phyloP scores from a whole-genome alignment of 257 asterid genomes.

The Hygrophila difformis region DNA sequence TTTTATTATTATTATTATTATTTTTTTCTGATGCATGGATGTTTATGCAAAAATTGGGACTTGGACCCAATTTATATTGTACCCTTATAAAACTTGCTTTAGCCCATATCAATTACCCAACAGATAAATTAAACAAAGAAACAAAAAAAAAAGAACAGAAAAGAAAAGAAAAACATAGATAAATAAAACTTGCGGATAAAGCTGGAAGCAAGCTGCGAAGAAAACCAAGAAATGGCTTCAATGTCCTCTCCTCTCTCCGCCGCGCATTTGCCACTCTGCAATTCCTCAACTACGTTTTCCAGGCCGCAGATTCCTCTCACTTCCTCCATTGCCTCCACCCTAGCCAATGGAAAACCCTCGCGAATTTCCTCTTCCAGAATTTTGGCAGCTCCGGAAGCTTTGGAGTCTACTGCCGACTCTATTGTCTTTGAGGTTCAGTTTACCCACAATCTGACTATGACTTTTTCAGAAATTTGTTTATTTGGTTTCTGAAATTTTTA shows the following conservation, averaged over 20 bases:
- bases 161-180: no score
- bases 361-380: slow-evolving; percentile 32
- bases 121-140: no score
- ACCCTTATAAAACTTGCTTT: no score
- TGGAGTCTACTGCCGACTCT: slow-evolving; percentile 34
- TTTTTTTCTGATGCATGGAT: no score
- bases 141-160: no score
- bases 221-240: slow-evolving; percentile 29
- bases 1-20: no score
- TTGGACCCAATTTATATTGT: no score
- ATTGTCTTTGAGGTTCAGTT: slow-evolving; percentile 34
- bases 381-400: slow-evolving; percentile 55
- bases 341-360: slow-evolving; percentile 29
- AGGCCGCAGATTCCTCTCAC: slow-evolving; percentile 39
- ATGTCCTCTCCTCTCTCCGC: slow-evolving; percentile 39
- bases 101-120: no score
- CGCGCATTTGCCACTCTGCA: slow-evolving; percentile 33
- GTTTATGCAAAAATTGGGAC: no score
- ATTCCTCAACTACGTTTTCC: slow-evolving; percentile 34
- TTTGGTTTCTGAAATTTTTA: background rate
- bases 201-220: background rate
- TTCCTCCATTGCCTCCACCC: slow-evolving; percentile 21
- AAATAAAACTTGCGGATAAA: no score
- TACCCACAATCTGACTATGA: background rate
- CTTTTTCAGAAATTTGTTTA: background rate